phyloP scores from a whole-genome alignment of 192 early-diverging fungal species.

The Coemansia sp. region DNA sequence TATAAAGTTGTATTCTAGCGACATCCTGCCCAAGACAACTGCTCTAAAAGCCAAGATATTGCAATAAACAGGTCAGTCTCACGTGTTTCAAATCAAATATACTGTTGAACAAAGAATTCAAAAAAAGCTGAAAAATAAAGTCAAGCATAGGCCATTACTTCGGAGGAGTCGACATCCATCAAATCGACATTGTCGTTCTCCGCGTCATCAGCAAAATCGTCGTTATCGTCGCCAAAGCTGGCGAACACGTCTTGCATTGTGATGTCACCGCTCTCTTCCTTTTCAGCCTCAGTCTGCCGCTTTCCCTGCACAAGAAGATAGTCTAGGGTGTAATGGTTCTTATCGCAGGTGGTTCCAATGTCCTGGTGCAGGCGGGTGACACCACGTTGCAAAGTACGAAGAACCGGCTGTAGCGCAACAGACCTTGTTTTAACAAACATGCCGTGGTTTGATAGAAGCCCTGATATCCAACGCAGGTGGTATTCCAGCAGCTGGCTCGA shows the following conservation, averaged over 20 bases:
- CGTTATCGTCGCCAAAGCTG: conserved; percentile 25
- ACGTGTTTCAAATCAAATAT: not conserved
- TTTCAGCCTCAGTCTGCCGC: conserved; percentile 23
- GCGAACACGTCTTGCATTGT: conserved; percentile 40
- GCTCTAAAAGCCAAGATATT: not conserved
- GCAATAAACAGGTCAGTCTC: not conserved
- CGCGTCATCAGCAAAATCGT: conserved; percentile 6
- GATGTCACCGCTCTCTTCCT: conserved; percentile 21
- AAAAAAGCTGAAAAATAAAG: not conserved
- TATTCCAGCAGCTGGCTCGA: conserved; percentile 83
- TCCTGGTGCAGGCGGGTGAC: conserved; percentile 56
- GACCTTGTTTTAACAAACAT: conserved; percentile 67
- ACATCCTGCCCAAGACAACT: not conserved
- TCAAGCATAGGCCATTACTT: conserved; percentile 8
- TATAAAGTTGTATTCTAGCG: not conserved
- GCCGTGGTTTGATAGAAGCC: conserved; percentile 76
- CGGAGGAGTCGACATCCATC: conserved; percentile 30
- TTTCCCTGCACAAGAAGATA: conserved; percentile 49
- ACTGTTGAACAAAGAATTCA: not conserved
- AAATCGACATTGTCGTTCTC: conserved; percentile 1
- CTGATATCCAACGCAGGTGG: conserved; percentile 79
- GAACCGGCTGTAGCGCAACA: conserved; percentile 64
- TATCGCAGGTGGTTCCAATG: conserved; percentile 50
- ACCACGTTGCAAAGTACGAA: conserved; percentile 80
- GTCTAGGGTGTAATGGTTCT: conserved; percentile 44